Conservation (phyloP, 495 filamentous ascomycete genomes). For the Filosporella fistucella region DNA sequence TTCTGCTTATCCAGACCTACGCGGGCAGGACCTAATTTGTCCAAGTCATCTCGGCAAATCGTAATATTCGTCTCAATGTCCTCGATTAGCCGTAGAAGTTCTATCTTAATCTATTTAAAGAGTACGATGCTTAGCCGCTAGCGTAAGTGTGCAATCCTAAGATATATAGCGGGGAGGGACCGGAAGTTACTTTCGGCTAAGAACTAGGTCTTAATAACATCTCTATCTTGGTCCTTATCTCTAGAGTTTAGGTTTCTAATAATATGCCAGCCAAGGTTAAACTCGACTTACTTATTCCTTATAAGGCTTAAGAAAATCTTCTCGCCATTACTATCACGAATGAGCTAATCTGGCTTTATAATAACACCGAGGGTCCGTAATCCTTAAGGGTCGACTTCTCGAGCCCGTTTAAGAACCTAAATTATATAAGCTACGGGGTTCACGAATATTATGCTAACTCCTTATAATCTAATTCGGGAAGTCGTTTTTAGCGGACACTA, state of each 20-base stretch:
- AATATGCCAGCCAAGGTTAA: conserved; percentile 46
- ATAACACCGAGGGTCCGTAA: conserved; percentile 71
- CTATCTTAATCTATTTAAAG: conserved; percentile 44
- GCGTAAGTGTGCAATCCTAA: conserved; percentile 46
- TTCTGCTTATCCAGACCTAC: conserved; percentile 42
- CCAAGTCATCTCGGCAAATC: conserved; percentile 25
- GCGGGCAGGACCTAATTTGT: conserved; percentile 43
- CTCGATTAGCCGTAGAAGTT: conserved; percentile 54
- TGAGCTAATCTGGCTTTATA: conserved; percentile 44
- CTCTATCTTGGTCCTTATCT: conserved; percentile 29
- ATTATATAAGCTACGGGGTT: conserved; percentile 37
- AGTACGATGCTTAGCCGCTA: conserved; percentile 52
- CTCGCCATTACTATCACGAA: conserved; percentile 32
- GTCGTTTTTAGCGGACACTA: conserved; percentile 62
- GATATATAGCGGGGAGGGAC: conserved; percentile 3
- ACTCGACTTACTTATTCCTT: conserved; percentile 40
- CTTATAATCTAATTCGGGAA: conserved; percentile 37
- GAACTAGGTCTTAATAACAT: conserved; percentile 30
- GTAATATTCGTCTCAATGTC: conserved; percentile 45
- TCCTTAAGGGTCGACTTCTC: conserved; percentile 64
- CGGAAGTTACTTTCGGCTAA: conserved; percentile 32
- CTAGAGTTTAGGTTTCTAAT: conserved; percentile 39
- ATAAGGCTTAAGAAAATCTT: conserved; percentile 32
- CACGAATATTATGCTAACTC: conserved; percentile 10
- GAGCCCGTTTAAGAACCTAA: conserved; percentile 58